Percentiles rank a stretch among this genome's conserved stretches.
These are phyloP conservation scores for Chamaecrista fasciculata DNA, from an alignment of 306 rosid species.

Conservation along the genomic window DNA sequence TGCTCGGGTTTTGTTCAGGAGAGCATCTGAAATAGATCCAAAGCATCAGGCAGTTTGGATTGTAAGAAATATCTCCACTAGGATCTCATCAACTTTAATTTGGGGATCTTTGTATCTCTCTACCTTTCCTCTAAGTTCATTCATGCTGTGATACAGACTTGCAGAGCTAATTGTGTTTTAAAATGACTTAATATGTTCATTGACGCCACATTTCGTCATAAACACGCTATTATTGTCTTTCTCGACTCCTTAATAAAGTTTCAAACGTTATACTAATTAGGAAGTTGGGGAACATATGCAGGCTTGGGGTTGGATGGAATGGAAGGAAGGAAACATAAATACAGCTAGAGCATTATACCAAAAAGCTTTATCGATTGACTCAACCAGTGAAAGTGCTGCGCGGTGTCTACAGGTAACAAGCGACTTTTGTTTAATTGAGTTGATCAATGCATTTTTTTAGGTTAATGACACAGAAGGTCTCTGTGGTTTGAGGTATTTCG, in stretches of 20 bases:
- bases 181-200: constrained; percentile 5
- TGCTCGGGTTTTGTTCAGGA: constrained; percentile 79
- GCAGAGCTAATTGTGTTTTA: constrained; percentile 1
- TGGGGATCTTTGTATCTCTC: too few relatives aligned
- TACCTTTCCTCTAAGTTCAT: background rate
- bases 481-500: too few relatives aligned
- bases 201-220: background rate
- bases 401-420: constrained; percentile 91
- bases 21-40: constrained; percentile 87
- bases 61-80: constrained; percentile 46
- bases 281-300: constrained; percentile 40
- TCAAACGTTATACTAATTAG: background rate
- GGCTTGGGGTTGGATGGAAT: constrained; percentile 99
- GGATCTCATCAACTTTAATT: constrained; percentile 13
- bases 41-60: constrained; percentile 98
- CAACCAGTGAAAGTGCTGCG: constrained; percentile 79
- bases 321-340: constrained; percentile 88
- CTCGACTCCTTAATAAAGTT: background rate
- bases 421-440: background rate
- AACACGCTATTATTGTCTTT: background rate
- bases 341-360: constrained; percentile 82
- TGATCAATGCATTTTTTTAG: constrained; percentile 9
- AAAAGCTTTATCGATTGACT: constrained; percentile 57
- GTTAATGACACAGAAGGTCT: too few relatives aligned
- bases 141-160: background rate